Conservation (phyloP, 2,329 filamentous ascomycete species). For the Calonectria henricotiae region DNA sequence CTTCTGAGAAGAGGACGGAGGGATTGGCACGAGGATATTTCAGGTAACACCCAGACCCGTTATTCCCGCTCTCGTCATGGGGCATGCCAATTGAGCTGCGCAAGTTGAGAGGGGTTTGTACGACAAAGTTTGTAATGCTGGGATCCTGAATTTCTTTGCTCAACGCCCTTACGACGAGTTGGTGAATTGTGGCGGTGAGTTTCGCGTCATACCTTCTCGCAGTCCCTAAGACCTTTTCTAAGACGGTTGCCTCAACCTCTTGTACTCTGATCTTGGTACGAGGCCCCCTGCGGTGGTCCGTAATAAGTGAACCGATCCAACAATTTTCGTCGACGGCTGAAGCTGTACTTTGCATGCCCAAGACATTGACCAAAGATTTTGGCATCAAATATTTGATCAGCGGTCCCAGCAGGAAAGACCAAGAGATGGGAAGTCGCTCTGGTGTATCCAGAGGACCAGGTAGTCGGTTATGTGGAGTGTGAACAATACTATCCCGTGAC, state of each 20-base stretch:
- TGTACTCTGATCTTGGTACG: conserved; percentile 42
- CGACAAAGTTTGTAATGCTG: conserved; percentile 48
- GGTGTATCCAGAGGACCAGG: conserved; percentile 48
- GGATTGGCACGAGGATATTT: conserved; percentile 29
- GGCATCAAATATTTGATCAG: conserved; percentile 39
- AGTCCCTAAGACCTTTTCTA: conserved; percentile 33
- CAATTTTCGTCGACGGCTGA: conserved; percentile 42
- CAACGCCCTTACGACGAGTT: conserved; percentile 46
- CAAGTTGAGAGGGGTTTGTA: conserved; percentile 50
- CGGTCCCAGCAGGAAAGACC: conserved; percentile 47
- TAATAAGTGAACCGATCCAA: conserved; percentile 43
- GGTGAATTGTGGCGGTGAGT: conserved; percentile 43
- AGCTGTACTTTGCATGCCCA: conserved; percentile 40
- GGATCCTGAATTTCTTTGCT: conserved; percentile 42
- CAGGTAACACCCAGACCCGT: conserved; percentile 44
- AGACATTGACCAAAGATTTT: conserved; percentile 37
- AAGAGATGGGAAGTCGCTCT: conserved; percentile 48
- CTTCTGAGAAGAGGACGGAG: conserved; percentile 37
- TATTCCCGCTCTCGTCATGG: conserved; percentile 39
- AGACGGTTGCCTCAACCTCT: conserved; percentile 36
- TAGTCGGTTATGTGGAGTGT: conserved; percentile 31
- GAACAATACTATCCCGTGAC: not conserved
- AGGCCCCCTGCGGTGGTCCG: conserved; percentile 33
- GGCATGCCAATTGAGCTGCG: conserved; percentile 44
- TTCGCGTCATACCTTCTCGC: conserved; percentile 46